phyloP scores from a whole-genome alignment of 768 basidiomycete genomes.

The Serendipita sp. region DNA sequence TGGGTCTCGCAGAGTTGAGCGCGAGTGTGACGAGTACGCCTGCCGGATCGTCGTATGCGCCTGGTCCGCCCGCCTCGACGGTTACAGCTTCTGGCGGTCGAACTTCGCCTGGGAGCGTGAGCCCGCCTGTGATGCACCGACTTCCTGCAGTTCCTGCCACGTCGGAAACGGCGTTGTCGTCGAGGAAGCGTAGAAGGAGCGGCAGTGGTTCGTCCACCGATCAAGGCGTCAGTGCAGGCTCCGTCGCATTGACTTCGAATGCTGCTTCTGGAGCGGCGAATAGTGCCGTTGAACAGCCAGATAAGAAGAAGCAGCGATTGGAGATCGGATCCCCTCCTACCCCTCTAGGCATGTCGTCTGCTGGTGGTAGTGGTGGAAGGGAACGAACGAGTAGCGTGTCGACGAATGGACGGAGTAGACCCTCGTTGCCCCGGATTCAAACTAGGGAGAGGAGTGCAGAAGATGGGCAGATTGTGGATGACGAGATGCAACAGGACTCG shows the following conservation, averaged over 20 bases:
- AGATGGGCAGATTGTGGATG: neutral
- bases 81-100: neutral
- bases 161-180: neutral
- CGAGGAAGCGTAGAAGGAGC: neutral
- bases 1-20: neutral
- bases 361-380: neutral
- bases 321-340: neutral
- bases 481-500: slow-evolving; percentile 1
- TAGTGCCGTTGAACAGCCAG: neutral
- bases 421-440: neutral
- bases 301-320: slow-evolving; percentile 5
- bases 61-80: neutral
- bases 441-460: neutral
- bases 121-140: neutral
- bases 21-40: neutral
- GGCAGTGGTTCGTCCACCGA: neutral
- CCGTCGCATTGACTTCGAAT: neutral
- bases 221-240: neutral
- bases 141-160: neutral
- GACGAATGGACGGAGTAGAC: neutral
- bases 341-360: neutral
- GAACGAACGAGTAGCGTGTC: neutral
- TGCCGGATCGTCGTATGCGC: neutral
- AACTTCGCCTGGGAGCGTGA: neutral
- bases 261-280: neutral